Base-by-base conservation (phyloP, 768 basidiomycete genomes). In the Udeniomyces megalosporus region DNA sequence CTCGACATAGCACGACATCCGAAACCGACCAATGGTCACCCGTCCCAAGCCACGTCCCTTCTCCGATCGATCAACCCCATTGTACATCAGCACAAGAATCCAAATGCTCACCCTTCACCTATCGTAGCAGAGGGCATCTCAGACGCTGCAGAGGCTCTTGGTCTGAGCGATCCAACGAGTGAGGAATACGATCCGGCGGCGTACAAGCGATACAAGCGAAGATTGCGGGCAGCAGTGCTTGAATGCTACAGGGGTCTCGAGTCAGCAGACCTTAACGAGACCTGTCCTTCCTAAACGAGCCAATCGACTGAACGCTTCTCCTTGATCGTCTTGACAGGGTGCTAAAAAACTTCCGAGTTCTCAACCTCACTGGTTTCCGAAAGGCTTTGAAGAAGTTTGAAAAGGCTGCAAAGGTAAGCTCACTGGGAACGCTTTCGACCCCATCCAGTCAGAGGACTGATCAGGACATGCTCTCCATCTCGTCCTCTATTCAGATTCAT, bases 361-460 rank as follows among this genome's bases (percentile, higher is more conserved):
- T 96, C 45, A 97, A 99, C 71, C 73, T 90, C 11, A 86, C 88
- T 0, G 95, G 93, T 1, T 90, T 95, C 71, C 78, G 86, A 29
- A 90, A 90, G 51, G 83, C 83, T 0, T 71, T 90, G 61, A 89
- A 85, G 74, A 90, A 89, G 71, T 90, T 87, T 66, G 85, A 85
- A 69, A 91, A 88, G 71, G 74, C 79, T 4, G 84, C 88, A 15
- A 82, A 79, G 72, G 84, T 85, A 17, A 45, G 54, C 24, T 28
- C 15, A 29, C 5, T 20, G 20, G 26, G 4, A n/a, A 20, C 17
- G 8, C 24, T 12, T 22, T 14, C n/a, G 15, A 29, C 31, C 12
- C 28, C 22, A 53, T 10, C 52, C 6, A 53, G 2, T 8, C 26
- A 29, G 31, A 26, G 4, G 50, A 24, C 3, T 24, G 1, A 1